Evolutionary conservation across 805 yeast species (phyloP).

Genomic region (Candida jianshihensis): DNA sequence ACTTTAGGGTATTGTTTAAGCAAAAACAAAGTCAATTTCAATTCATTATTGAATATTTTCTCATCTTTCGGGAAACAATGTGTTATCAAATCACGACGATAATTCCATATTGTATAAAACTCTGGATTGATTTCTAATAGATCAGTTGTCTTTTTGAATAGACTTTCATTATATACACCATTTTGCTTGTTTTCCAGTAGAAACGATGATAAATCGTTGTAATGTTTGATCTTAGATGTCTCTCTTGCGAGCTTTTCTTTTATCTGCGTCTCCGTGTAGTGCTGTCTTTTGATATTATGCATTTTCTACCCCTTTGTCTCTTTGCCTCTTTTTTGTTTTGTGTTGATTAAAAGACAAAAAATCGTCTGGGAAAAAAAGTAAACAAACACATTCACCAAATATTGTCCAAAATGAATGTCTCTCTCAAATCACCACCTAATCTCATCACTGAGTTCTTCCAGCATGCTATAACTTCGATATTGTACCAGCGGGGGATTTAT

Average conservation of each 20-base stretch:
- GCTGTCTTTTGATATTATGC: conserved; percentile 70
- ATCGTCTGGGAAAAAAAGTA: not conserved
- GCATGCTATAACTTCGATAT: conserved; percentile 69
- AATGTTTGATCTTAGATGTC: conserved; percentile 56
- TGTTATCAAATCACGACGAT: conserved; percentile 62
- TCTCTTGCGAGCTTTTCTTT: too few species aligned
- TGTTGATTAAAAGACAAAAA: not conserved
- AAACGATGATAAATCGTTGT: conserved; percentile 37
- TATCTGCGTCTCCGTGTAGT: conserved; percentile 45
- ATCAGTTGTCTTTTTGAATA: conserved; percentile 48
- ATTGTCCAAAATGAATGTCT: conserved; percentile 22
- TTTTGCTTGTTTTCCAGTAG: conserved; percentile 33
- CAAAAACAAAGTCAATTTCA: conserved; percentile 50
- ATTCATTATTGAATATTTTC: conserved; percentile 44
- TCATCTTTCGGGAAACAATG: conserved; percentile 18
- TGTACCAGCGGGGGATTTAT: conserved; percentile 86
- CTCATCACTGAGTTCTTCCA: conserved; percentile 79
- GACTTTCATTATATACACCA: conserved; percentile 26
- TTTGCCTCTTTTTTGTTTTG: too few species aligned
- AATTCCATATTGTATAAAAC: conserved; percentile 85
- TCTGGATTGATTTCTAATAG: conserved; percentile 73
- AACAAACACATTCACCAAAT: not conserved
- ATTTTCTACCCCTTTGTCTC: conserved; percentile 9
- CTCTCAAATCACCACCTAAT: conserved; percentile 63
- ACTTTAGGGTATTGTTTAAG: conserved; percentile 74